Evolutionary conservation across 208 protist genomes (phyloP).

Genomic region (Leishmania tarentolae): DNA sequence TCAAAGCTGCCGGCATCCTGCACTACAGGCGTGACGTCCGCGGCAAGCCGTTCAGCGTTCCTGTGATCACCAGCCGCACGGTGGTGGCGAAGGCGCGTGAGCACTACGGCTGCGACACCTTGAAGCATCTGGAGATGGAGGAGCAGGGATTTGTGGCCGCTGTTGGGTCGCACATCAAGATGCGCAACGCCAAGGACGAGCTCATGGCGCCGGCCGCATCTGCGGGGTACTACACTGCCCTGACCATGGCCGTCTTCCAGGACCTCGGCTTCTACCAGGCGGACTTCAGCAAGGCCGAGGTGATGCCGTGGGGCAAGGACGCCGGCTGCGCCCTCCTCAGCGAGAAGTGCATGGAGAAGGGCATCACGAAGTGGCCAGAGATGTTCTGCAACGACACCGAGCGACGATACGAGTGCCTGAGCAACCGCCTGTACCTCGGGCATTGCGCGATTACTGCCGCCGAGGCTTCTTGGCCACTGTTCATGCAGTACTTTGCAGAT

Average conservation of each 20-base stretch:
- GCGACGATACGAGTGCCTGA: not conserved
- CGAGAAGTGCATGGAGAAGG: conserved; percentile 43
- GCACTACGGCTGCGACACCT: conserved; percentile 68
- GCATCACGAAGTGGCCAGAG: conserved; percentile 31
- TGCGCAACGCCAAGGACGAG: conserved; percentile 78
- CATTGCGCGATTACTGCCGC: not conserved
- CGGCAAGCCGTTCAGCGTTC: conserved; percentile 27
- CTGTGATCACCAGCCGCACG: conserved; percentile 34
- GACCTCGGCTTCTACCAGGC: conserved; percentile 83
- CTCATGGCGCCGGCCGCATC: conserved; percentile 60
- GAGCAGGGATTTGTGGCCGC: conserved; percentile 53
- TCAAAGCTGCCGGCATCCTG: conserved; percentile 15
- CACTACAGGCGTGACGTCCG: conserved; percentile 18
- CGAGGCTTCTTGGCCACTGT: conserved; percentile 26
- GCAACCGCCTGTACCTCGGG: not conserved
- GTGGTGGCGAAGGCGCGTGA: conserved; percentile 35
- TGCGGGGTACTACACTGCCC: conserved; percentile 46
- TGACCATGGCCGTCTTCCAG: conserved; percentile 85
- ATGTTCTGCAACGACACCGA: conserved; percentile 51
- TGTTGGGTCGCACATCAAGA: conserved; percentile 83
- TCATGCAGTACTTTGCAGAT: conserved; percentile 34
- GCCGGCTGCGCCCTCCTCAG: conserved; percentile 62
- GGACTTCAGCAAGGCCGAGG: conserved; percentile 61
- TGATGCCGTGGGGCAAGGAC: conserved; percentile 70
- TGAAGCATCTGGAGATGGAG: conserved; percentile 81